phyloP scores from a whole-genome alignment of 2,329 filamentous ascomycete genomes.

The Escovopsis sp. region DNA sequence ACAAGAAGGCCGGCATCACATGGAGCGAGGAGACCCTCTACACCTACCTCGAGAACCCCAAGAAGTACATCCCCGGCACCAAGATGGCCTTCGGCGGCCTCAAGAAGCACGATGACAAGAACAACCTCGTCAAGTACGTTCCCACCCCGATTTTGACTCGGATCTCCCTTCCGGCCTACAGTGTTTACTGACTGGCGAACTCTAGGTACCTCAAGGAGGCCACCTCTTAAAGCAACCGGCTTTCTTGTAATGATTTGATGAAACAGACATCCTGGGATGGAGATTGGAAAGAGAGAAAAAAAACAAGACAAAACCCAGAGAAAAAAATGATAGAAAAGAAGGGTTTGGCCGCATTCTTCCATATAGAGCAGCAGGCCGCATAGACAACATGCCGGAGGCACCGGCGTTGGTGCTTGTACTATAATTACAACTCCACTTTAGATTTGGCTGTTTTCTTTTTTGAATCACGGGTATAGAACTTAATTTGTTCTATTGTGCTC shows the following conservation, averaged over 20 bases:
- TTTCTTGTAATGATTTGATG: constrained; percentile 21
- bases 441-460: no score
- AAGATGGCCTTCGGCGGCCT: constrained; percentile 99
- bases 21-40: constrained; percentile 86
- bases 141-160: background rate
- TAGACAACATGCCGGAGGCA: constrained; percentile 22
- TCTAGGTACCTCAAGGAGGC: constrained; percentile 51
- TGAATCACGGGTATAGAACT: no score
- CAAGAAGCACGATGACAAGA: constrained; percentile 99
- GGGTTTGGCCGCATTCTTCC: no score
- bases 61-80: constrained; percentile 99
- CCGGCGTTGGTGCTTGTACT: constrained; percentile 17
- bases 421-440: constrained; percentile 20
- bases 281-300: no score
- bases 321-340: no score
- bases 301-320: no score
- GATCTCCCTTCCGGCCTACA: background rate
- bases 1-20: constrained; percentile 88
- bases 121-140: constrained; percentile 89
- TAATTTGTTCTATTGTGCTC: no score
- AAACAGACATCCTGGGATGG: constrained; percentile 16
- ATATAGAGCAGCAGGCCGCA: constrained; percentile 7
- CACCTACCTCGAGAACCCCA: constrained; percentile 99
- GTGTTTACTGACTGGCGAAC: constrained; percentile 11
- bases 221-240: constrained; percentile 41